phyloP scores from a whole-genome alignment of 768 basidiomycete species.

The Cystofilobasidium ferigula region DNA sequence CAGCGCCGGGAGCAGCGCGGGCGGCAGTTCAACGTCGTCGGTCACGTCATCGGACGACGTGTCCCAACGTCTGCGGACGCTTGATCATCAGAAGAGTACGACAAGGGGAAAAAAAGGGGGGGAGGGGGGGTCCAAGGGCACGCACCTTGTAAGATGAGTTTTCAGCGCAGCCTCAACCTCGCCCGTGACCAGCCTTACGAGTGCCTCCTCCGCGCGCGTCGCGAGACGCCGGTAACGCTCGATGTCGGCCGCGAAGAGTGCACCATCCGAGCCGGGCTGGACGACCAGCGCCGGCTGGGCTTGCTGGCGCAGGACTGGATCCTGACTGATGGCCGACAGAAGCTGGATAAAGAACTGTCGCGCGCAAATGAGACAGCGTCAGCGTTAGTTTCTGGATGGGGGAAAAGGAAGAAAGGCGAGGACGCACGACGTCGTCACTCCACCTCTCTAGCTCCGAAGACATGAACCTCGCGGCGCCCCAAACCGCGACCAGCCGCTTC shows the following conservation, averaged over 20 bases:
- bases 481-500: constrained; percentile 71
- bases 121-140: too few species aligned
- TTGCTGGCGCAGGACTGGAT: constrained; percentile 44
- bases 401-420: neutral
- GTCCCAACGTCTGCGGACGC: constrained; percentile 36
- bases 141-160: constrained; percentile 53
- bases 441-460: constrained; percentile 59
- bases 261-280: constrained; percentile 49
- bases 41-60: constrained; percentile 33
- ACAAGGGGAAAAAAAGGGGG: too few species aligned
- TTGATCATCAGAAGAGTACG: neutral
- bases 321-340: constrained; percentile 42
- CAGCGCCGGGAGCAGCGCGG: constrained; percentile 63
- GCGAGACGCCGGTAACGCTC: constrained; percentile 52
- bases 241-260: constrained; percentile 71
- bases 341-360: constrained; percentile 82
- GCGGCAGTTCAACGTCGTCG: constrained; percentile 45
- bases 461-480: constrained; percentile 68
- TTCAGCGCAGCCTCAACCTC: constrained; percentile 72
- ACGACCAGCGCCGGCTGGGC: constrained; percentile 47
- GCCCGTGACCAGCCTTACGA: constrained; percentile 64
- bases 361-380: neutral
- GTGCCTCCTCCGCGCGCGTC: constrained; percentile 72
- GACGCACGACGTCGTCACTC: constrained; percentile 77
- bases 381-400: too few species aligned